A percentile compares a stretch with the other conserved stretches of the same genome.
Conservation (phyloP, 257 asterid species). For the Vinca minor region DNA sequence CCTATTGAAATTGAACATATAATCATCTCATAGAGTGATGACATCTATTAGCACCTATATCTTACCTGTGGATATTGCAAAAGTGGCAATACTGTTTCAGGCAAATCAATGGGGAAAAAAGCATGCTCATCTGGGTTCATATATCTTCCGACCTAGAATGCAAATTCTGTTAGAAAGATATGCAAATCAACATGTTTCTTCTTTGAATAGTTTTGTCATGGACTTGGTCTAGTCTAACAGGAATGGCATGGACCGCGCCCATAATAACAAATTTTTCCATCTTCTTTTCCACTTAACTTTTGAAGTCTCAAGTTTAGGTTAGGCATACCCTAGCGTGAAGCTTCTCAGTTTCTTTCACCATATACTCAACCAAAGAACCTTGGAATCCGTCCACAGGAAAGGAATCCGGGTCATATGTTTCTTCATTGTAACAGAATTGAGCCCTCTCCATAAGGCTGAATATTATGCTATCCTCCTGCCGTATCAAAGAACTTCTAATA, state of each 20-base stretch:
- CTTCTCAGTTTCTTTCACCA: slow-evolving; percentile 85
- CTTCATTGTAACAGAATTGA: slow-evolving; percentile 65
- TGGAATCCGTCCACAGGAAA: slow-evolving; percentile 59
- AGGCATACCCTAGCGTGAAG: slow-evolving; percentile 68
- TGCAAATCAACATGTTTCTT: not conserved
- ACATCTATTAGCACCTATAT: not conserved
- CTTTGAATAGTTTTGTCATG: no score
- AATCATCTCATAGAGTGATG: not conserved
- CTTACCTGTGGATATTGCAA: slow-evolving; percentile 74
- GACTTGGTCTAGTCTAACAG: no score
- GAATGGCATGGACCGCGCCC: no score
- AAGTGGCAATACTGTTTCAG: slow-evolving; percentile 72
- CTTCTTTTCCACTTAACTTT: not conserved
- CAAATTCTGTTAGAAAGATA: slow-evolving; percentile 7
- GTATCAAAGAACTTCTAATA: slow-evolving; percentile 67
- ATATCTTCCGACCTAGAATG: slow-evolving; percentile 78
- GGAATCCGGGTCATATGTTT: slow-evolving; percentile 59
- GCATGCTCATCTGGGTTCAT: slow-evolving; percentile 93
- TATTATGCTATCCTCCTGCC: slow-evolving; percentile 92
- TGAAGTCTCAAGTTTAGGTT: slow-evolving; percentile 7
- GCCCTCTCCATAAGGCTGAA: slow-evolving; percentile 86
- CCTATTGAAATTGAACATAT: not conserved
- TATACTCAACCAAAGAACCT: slow-evolving; percentile 82
- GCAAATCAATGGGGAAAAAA: slow-evolving; percentile 62
- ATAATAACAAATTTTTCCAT: no score